Conservation (phyloP, 139 green algal species). For the Chara braunii region DNA sequence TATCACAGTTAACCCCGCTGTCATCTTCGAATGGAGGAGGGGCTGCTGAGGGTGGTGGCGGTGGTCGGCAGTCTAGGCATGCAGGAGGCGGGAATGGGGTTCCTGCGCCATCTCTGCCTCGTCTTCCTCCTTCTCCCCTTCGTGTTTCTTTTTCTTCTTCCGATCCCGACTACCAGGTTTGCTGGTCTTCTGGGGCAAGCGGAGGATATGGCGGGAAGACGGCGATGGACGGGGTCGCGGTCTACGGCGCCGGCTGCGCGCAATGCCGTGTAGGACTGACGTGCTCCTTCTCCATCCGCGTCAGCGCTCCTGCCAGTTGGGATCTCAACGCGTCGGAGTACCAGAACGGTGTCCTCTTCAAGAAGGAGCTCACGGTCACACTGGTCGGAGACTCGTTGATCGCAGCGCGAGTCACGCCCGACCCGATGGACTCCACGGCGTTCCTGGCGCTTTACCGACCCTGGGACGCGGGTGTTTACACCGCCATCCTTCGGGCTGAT, state of each 20-base stretch:
- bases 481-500: background rate
- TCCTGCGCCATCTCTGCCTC: too few relatives aligned
- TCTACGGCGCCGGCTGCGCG: background rate
- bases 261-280: background rate
- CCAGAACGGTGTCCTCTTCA: background rate
- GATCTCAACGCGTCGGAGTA: background rate
- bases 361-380: background rate
- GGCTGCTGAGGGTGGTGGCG: too few relatives aligned
- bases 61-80: too few relatives aligned
- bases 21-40: too few relatives aligned
- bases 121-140: too few relatives aligned
- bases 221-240: background rate
- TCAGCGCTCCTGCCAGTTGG: background rate
- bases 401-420: background rate
- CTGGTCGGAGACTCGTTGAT: background rate
- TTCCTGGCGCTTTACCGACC: background rate
- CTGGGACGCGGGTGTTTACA: constrained; percentile 1
- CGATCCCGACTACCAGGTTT: too few relatives aligned
- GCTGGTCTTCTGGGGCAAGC: background rate
- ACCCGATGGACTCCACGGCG: background rate
- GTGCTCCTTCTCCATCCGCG: background rate
- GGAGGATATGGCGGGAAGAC: background rate
- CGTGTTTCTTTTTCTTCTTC: too few relatives aligned
- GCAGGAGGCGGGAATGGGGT: too few relatives aligned
- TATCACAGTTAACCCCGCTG: too few relatives aligned